Evolutionary conservation across 2,329 filamentous ascomycete genomes (phyloP).

Genomic region (Stachybotrys chartarum): DNA sequence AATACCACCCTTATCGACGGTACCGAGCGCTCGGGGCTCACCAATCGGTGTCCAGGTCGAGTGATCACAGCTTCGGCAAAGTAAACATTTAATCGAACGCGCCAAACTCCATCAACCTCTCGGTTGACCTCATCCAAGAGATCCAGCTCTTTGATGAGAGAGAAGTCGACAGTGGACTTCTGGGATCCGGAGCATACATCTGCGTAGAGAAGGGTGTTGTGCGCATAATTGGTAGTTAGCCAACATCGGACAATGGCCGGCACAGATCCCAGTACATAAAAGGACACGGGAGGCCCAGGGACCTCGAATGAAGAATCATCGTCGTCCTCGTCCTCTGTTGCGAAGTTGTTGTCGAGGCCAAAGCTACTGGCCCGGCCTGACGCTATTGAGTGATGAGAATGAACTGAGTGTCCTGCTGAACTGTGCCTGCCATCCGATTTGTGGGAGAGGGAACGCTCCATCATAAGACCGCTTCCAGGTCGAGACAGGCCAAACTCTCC

Average conservation of each 20-base stretch:
- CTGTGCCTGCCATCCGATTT: conserved; percentile 94
- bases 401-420: conserved; percentile 77
- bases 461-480: conserved; percentile 78
- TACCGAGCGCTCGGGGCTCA: conserved; percentile 61
- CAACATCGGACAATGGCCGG: conserved; percentile 95
- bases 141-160: conserved; percentile 67
- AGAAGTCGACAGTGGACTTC: conserved; percentile 72
- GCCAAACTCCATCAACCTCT: conserved; percentile 57
- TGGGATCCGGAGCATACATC: conserved; percentile 90
- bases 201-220: conserved; percentile 82
- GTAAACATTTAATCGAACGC: conserved; percentile 74
- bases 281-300: conserved; percentile 70
- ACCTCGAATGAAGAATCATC: conserved; percentile 65
- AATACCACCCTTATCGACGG: conserved; percentile 78
- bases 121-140: conserved; percentile 59
- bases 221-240: conserved; percentile 85
- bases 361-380: conserved; percentile 83
- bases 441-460: conserved; percentile 85
- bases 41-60: conserved; percentile 64
- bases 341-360: conserved; percentile 68
- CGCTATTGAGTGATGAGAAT: conserved; percentile 60
- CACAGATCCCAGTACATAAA: conserved; percentile 80
- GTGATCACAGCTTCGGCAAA: conserved; percentile 84
- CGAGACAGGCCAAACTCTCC: conserved; percentile 73
- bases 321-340: conserved; percentile 51